Evolutionary conservation across 2,329 filamentous ascomycete species (phyloP).

Genomic region (Colletotrichum sp.): DNA sequence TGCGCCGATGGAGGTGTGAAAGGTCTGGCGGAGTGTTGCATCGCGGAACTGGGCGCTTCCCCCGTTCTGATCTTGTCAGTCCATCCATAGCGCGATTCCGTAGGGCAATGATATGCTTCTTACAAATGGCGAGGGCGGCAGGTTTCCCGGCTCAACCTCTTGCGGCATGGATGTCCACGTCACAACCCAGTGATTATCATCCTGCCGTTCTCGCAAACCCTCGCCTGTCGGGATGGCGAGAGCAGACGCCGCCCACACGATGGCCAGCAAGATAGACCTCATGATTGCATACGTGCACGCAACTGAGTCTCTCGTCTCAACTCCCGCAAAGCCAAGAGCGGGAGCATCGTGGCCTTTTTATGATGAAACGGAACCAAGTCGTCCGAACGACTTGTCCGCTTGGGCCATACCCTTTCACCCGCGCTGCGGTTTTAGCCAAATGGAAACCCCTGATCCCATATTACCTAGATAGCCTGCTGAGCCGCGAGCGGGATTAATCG

Average conservation of each 20-base stretch:
- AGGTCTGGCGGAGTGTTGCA: slow-evolving; percentile 69
- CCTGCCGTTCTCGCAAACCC: slow-evolving; percentile 10
- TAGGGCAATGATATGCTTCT: slow-evolving; percentile 24
- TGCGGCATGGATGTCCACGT: slow-evolving; percentile 73
- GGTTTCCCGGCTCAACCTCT: slow-evolving; percentile 64
- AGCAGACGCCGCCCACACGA: not conserved
- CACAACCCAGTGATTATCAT: slow-evolving; percentile 63
- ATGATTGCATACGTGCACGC: not conserved
- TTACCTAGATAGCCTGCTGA: not conserved
- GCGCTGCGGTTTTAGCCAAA: not conserved
- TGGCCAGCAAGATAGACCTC: not conserved
- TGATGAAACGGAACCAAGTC: not conserved
- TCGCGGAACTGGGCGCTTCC: slow-evolving; percentile 56
- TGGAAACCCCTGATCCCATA: not conserved
- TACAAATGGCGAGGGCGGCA: slow-evolving; percentile 66
- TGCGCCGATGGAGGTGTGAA: slow-evolving; percentile 63
- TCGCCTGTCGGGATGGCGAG: not conserved
- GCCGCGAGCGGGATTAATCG: not conserved
- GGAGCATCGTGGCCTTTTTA: not conserved
- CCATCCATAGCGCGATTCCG: not conserved
- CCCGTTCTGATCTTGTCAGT: slow-evolving; percentile 28
- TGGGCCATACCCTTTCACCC: not conserved
- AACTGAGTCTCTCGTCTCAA: not conserved
- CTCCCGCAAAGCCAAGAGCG: not conserved
- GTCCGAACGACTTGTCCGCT: not conserved